Percentiles rank a stretch among this genome's conserved stretches.
Evolutionary conservation across 192 early-diverging fungal genomes (phyloP).

Genomic region (Podila minutissima): DNA sequence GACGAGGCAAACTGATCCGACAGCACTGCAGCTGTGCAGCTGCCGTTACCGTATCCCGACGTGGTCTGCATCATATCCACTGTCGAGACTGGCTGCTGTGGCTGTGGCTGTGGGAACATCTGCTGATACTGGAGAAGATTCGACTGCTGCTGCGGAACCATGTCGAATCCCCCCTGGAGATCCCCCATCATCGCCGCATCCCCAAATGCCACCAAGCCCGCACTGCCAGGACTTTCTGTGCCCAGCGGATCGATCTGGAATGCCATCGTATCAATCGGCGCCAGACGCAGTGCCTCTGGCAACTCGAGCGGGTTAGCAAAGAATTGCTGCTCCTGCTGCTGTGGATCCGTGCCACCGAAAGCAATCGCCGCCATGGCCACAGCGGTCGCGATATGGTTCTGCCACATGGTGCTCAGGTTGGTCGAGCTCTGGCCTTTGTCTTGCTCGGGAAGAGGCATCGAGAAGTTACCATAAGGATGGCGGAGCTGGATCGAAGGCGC

Average conservation of each 20-base stretch:
- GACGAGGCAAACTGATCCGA: too few species aligned
- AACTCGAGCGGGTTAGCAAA: slow-evolving; percentile 47
- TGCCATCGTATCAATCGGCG: slow-evolving; percentile 41
- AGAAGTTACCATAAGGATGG: slow-evolving; percentile 49
- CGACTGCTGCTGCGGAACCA: slow-evolving; percentile 15
- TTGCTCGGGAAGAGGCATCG: slow-evolving; percentile 42
- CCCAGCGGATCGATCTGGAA: slow-evolving; percentile 16
- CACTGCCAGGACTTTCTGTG: not conserved
- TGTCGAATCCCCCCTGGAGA: not conserved
- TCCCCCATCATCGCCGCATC: slow-evolving; percentile 2
- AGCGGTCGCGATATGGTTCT: slow-evolving; percentile 42
- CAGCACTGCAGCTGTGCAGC: not conserved
- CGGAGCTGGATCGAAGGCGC: slow-evolving; percentile 48
- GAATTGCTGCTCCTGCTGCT: slow-evolving; percentile 49
- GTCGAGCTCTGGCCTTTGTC: slow-evolving; percentile 30
- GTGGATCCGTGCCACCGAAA: slow-evolving; percentile 42
- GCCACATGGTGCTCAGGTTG: slow-evolving; percentile 43
- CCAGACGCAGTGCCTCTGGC: slow-evolving; percentile 34
- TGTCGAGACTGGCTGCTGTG: not conserved
- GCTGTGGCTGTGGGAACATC: not conserved
- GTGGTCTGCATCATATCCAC: slow-evolving; percentile 5
- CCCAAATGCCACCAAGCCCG: not conserved
- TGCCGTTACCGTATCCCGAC: not conserved
- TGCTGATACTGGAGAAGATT: slow-evolving; percentile 12
- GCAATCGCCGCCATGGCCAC: slow-evolving; percentile 52